phyloP scores from a whole-genome alignment of 345 rosid species.

The Brassica rapa region DNA sequence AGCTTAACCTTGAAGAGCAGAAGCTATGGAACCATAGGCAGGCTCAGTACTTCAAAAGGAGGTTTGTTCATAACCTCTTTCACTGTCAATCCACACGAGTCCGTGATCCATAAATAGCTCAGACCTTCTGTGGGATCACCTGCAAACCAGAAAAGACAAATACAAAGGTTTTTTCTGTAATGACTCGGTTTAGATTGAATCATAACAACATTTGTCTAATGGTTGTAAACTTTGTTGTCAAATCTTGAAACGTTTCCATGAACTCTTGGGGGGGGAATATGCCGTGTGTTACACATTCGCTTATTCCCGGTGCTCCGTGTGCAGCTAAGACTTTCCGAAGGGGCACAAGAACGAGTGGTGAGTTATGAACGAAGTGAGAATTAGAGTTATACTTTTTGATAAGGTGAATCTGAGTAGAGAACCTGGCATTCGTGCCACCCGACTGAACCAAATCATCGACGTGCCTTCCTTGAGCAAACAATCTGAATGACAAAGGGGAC shows the following conservation, averaged over 20 bases:
- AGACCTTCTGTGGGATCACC: slow-evolving; percentile 72
- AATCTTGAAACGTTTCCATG: slow-evolving; percentile 83
- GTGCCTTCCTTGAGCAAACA: slow-evolving; percentile 55
- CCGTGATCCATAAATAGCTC: slow-evolving; percentile 92
- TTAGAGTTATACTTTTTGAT: background rate
- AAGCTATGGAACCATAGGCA: slow-evolving; percentile 73
- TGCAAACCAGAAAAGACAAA: slow-evolving; percentile 28
- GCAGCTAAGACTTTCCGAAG: slow-evolving; percentile 84
- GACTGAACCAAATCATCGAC: slow-evolving; percentile 97
- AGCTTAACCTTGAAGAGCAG: slow-evolving; percentile 70
- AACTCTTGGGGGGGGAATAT: slow-evolving; percentile 70
- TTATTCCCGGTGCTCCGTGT: slow-evolving; percentile 84
- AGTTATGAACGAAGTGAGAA: background rate
- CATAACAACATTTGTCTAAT: background rate
- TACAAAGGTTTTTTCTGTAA: background rate
- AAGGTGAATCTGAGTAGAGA: slow-evolving; percentile 21
- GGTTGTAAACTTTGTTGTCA: slow-evolving; percentile 71
- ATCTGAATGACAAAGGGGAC: too few relatives aligned
- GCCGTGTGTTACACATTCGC: slow-evolving; percentile 94
- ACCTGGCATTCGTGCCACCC: slow-evolving; percentile 99
- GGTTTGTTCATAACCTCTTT: slow-evolving; percentile 64
- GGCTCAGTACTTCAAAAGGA: slow-evolving; percentile 92
- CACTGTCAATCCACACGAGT: slow-evolving; percentile 83
- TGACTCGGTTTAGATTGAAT: background rate
- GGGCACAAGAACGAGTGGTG: background rate